phyloP scores from a whole-genome alignment of 345 rosid species.

The Syzygium grande region DNA sequence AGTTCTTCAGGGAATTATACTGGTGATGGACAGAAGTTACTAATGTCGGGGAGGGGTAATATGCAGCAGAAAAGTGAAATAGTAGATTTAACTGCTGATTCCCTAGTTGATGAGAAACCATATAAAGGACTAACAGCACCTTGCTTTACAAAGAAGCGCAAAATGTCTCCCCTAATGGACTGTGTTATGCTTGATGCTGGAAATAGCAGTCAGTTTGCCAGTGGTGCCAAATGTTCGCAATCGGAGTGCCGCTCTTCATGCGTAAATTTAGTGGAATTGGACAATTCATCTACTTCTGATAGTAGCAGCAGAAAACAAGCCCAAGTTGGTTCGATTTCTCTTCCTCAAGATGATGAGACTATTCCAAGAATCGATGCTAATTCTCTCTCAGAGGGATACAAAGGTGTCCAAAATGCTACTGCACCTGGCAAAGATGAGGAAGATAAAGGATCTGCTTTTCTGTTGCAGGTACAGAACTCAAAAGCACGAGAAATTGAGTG shows the following conservation, averaged over 20 bases:
- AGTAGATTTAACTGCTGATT: constrained; percentile 21
- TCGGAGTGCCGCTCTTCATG: constrained; percentile 9
- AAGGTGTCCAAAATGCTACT: constrained; percentile 12
- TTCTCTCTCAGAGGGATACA: constrained; percentile 7
- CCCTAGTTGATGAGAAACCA: constrained; percentile 12
- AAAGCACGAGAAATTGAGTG: not conserved
- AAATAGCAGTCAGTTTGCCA: constrained; percentile 2
- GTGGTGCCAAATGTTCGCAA: constrained; percentile 13
- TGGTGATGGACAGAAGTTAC: constrained; percentile 14
- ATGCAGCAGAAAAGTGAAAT: constrained; percentile 10
- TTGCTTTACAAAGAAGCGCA: constrained; percentile 50
- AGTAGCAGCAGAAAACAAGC: constrained; percentile 11
- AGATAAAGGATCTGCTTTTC: constrained; percentile 65
- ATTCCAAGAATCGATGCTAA: constrained; percentile 6
- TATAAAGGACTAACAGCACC: constrained; percentile 25
- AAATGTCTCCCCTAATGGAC: constrained; percentile 21
- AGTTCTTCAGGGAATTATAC: constrained; percentile 23
- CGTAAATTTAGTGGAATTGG: constrained; percentile 19
- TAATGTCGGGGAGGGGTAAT: constrained; percentile 15
- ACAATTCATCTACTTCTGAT: constrained; percentile 5
- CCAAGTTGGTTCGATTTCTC: constrained; percentile 20
- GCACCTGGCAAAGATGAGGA: constrained; percentile 35
- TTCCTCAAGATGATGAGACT: constrained; percentile 14
- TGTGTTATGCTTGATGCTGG: constrained; percentile 4
- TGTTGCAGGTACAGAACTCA: constrained; percentile 45